phyloP scores from a whole-genome alignment of 2,329 filamentous ascomycete genomes.

The Calonectria pteridis region DNA sequence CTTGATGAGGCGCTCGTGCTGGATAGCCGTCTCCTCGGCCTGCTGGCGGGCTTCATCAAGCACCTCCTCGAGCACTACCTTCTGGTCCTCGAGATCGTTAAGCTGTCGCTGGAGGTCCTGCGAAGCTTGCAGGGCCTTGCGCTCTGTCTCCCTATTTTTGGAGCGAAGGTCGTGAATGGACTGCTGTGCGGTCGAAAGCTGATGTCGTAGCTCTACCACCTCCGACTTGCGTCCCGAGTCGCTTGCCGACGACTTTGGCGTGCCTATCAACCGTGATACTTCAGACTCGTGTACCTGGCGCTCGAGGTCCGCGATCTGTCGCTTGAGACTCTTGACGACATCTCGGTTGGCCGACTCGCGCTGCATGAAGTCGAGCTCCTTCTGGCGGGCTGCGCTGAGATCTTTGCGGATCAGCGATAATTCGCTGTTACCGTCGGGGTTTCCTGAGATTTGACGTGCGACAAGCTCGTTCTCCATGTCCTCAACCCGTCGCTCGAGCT shows the following conservation, averaged over 20 bases:
- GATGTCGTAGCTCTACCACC: constrained; percentile 68
- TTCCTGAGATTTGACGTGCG: constrained; percentile 48
- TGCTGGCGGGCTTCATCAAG: constrained; percentile 67
- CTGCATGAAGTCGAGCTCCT: constrained; percentile 73
- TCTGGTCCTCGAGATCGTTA: constrained; percentile 70
- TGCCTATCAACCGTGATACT: constrained; percentile 61
- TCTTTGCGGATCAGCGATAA: constrained; percentile 72
- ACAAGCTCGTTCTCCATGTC: constrained; percentile 63
- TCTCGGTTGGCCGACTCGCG: constrained; percentile 76
- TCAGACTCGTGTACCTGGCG: constrained; percentile 75
- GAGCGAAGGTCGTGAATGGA: constrained; percentile 67
- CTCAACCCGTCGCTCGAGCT: constrained; percentile 72
- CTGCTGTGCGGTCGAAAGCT: constrained; percentile 71
- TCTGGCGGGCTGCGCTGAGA: constrained; percentile 73
- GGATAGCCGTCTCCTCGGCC: constrained; percentile 60
- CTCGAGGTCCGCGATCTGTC: constrained; percentile 75
- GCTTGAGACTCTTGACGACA: constrained; percentile 71
- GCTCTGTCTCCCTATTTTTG: constrained; percentile 64
- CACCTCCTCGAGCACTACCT: constrained; percentile 68
- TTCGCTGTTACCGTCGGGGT: constrained; percentile 62
- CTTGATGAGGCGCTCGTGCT: constrained; percentile 58
- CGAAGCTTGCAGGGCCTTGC: constrained; percentile 54
- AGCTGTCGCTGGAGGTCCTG: constrained; percentile 67
- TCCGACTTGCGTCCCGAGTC: constrained; percentile 69
- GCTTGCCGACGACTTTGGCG: constrained; percentile 60